phyloP scores from a whole-genome alignment of 208 protist genomes.

The Kentomonas sorsogonicus region DNA sequence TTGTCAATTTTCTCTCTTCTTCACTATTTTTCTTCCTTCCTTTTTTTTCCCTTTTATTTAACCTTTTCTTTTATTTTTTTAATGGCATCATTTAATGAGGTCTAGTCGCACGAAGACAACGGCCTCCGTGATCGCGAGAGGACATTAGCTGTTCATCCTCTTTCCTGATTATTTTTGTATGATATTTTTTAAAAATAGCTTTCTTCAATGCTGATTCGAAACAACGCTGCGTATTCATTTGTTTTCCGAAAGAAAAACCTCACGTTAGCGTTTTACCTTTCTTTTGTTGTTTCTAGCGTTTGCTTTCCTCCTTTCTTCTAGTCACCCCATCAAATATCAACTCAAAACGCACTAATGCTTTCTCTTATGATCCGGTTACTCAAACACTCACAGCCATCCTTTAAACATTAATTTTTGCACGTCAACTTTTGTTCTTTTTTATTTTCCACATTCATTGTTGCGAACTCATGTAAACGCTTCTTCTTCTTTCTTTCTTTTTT shows the following conservation, averaged over 20 bases:
- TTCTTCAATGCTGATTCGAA: not conserved
- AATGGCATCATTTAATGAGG: not conserved
- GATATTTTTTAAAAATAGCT: not conserved
- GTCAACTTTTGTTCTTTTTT: slow-evolving; percentile 1
- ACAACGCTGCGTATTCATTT: not conserved
- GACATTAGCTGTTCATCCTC: not conserved
- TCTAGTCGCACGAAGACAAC: no score
- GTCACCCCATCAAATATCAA: not conserved
- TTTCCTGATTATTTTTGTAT: not conserved
- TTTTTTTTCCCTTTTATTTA: slow-evolving; percentile 7
- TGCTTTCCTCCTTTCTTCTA: not conserved
- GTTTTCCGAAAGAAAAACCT: not conserved
- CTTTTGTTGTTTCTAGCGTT: not conserved
- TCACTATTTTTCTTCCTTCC: slow-evolving; percentile 4
- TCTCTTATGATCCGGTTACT: not conserved
- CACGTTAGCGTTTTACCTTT: not conserved
- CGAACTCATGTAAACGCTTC: not conserved
- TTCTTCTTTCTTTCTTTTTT: slow-evolving; percentile 5
- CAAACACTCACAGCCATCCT: not conserved
- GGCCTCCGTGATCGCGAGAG: no score
- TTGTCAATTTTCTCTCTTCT: slow-evolving; percentile 1
- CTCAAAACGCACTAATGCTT: not conserved
- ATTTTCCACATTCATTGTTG: not conserved
- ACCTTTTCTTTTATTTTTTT: not conserved
- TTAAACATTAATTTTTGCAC: slow-evolving; percentile 6